Conservation (phyloP, 352 stramenopile genomes). For the Paralagenidium karlingii region DNA sequence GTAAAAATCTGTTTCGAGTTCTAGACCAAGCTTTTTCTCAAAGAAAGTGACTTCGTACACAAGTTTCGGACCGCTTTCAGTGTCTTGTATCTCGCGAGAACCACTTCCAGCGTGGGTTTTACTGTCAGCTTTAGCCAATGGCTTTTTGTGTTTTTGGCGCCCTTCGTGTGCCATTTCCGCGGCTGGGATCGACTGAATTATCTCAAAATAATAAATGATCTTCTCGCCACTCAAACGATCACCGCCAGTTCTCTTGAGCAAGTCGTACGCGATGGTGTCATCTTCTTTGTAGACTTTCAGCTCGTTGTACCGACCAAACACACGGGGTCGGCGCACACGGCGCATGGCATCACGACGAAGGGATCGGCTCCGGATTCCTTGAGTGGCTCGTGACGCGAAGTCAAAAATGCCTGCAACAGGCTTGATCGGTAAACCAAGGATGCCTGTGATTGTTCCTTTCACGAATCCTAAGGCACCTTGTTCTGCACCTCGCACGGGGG, state of each 20-base stretch:
- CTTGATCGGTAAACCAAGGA: constrained; percentile 79
- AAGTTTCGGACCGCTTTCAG: constrained; percentile 47
- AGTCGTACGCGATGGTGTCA: constrained; percentile 73
- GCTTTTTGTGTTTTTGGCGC: constrained; percentile 20
- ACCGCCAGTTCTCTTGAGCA: constrained; percentile 64
- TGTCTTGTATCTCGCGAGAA: constrained; percentile 50
- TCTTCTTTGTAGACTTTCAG: constrained; percentile 84
- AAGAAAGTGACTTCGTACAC: constrained; percentile 74
- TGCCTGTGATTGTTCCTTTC: constrained; percentile 74
- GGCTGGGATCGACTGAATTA: constrained; percentile 60
- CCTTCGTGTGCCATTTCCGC: constrained; percentile 69
- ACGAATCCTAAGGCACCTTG: constrained; percentile 76
- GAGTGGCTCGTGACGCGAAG: constrained; percentile 78
- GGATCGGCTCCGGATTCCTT: constrained; percentile 75
- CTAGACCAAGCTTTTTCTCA: constrained; percentile 70
- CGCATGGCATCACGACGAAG: constrained; percentile 66
- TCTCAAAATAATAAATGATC: constrained; percentile 83
- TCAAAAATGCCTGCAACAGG: constrained; percentile 82
- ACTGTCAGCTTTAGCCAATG: constrained; percentile 51
- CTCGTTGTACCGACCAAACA: constrained; percentile 84
- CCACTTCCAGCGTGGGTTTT: constrained; percentile 56
- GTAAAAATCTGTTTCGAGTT: constrained; percentile 85
- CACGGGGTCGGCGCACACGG: constrained; percentile 59
- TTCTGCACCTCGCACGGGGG: constrained; percentile 66
- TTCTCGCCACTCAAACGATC: constrained; percentile 61